Percentiles rank a stretch among this genome's conserved stretches.
These are phyloP conservation scores for Lonicera japonica DNA, from an alignment of 129 eudicot genomes.

Conservation along the genomic window DNA sequence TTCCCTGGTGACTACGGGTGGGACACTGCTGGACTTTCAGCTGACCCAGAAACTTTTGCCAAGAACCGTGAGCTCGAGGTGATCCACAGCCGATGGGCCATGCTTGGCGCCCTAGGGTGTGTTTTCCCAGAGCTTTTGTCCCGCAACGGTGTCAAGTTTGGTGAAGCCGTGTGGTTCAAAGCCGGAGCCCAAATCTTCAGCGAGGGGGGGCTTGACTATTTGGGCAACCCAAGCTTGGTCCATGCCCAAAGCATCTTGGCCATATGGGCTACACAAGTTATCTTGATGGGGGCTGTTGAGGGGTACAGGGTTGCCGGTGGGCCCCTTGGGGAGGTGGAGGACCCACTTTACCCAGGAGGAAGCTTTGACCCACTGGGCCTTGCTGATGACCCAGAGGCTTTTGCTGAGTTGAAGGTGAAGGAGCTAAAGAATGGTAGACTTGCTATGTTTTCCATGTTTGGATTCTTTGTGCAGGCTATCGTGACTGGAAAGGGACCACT, in stretches of 20 bases:
- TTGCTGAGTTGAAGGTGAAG: neutral
- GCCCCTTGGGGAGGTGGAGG: neutral
- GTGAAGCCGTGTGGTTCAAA: neutral
- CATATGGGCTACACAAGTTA: neutral
- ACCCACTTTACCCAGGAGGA: neutral
- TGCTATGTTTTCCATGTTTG: neutral
- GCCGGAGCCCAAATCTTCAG: neutral
- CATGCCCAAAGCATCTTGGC: neutral
- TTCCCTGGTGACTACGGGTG: too few species aligned
- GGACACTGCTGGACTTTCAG: too few species aligned
- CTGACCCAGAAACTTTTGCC: too few species aligned
- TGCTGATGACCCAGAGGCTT: neutral
- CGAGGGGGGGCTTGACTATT: neutral
- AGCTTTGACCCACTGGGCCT: neutral
- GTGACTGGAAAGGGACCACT: neutral
- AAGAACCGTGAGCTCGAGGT: too few species aligned
- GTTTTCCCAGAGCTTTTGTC: neutral
- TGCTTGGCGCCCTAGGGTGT: neutral
- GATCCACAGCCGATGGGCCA: neutral
- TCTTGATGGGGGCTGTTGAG: constrained; percentile 1
- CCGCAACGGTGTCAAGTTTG: neutral
- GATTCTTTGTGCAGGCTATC: neutral
- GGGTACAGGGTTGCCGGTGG: neutral
- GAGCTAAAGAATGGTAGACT: neutral
- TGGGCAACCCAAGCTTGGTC: neutral